Evolutionary conservation across 164 flowering plant genomes (phyloP).

Genomic region (Nymphaea thermarum): DNA sequence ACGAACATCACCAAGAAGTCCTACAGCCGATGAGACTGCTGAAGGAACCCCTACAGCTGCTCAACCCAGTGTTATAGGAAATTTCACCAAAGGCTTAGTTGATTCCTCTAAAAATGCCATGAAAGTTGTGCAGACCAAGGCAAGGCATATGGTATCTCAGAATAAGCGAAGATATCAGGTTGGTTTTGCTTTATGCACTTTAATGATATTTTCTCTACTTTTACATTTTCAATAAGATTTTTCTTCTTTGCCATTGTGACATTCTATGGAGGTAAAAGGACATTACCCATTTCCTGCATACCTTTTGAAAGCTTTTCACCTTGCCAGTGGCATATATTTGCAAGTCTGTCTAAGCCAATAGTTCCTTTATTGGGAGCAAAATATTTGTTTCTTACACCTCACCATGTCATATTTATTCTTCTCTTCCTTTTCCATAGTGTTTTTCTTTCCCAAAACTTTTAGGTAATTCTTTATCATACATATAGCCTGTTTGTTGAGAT

Average conservation of each 20-base stretch:
- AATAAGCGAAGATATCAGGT: constrained; percentile 99
- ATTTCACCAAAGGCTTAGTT: constrained; percentile 74
- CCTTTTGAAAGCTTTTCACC: too few species aligned
- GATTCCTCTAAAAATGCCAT: constrained; percentile 89
- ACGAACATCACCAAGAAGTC: constrained; percentile 68
- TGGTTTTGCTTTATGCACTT: neutral
- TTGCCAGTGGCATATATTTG: too few species aligned
- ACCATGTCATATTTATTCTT: too few species aligned
- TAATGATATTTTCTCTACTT: too few species aligned
- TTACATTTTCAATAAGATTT: too few species aligned
- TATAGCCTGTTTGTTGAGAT: neutral
- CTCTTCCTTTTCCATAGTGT: neutral
- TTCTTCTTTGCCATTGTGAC: too few species aligned
- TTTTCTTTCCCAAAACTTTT: neutral
- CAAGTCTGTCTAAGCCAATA: too few species aligned
- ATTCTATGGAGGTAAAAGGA: too few species aligned
- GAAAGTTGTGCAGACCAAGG: constrained; percentile 95
- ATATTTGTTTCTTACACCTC: too few species aligned
- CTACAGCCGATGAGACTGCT: constrained; percentile 27
- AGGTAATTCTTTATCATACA: neutral
- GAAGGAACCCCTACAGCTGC: constrained; percentile 21
- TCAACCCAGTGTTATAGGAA: constrained; percentile 66
- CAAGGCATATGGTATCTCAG: constrained; percentile 96
- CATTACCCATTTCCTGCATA: too few species aligned
- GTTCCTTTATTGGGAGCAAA: too few species aligned